Evolutionary conservation across 2,329 filamentous ascomycete genomes (phyloP).

Genomic region (Chrysoporthe deuterocubensis): DNA sequence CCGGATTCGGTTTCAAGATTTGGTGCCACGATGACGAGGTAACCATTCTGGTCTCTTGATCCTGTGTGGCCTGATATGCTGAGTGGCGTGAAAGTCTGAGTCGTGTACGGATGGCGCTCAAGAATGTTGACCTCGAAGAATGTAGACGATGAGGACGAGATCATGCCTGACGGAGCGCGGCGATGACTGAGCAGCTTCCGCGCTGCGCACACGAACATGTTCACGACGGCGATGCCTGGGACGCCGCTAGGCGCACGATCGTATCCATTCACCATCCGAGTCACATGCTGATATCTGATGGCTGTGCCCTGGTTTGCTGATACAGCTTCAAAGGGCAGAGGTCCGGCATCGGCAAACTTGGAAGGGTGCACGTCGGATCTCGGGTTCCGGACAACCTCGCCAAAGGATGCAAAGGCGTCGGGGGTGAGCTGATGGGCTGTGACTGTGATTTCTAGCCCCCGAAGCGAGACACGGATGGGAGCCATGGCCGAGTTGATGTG

Average conservation of each 20-base stretch:
- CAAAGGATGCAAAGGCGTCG: slow-evolving; percentile 75
- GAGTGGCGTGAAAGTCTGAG: slow-evolving; percentile 89
- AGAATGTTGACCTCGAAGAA: slow-evolving; percentile 73
- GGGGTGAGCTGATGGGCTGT: slow-evolving; percentile 69
- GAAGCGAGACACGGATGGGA: slow-evolving; percentile 43
- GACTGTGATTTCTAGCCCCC: slow-evolving; percentile 54
- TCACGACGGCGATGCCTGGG: slow-evolving; percentile 69
- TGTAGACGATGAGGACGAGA: slow-evolving; percentile 26
- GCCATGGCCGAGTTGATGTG: slow-evolving; percentile 16
- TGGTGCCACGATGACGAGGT: slow-evolving; percentile 89
- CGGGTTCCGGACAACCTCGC: slow-evolving; percentile 80
- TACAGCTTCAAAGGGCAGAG: slow-evolving; percentile 53
- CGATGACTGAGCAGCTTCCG: slow-evolving; percentile 49
- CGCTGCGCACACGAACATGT: slow-evolving; percentile 86
- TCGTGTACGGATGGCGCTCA: slow-evolving; percentile 91
- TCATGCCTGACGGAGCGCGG: slow-evolving; percentile 3
- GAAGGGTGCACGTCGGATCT: slow-evolving; percentile 58
- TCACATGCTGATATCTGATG: slow-evolving; percentile 82
- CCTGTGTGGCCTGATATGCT: slow-evolving; percentile 37
- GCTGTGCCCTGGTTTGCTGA: slow-evolving; percentile 85
- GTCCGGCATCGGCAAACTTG: slow-evolving; percentile 34
- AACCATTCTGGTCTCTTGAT: slow-evolving; percentile 50
- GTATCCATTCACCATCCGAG: slow-evolving; percentile 75
- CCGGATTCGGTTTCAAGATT: slow-evolving; percentile 49
- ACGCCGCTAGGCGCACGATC: slow-evolving; percentile 62